Evolutionary conservation across 2,329 filamentous ascomycete genomes (phyloP), one percentile per base, ranked within the genome.

Genomic region (Elsinoe ampelina): DNA sequence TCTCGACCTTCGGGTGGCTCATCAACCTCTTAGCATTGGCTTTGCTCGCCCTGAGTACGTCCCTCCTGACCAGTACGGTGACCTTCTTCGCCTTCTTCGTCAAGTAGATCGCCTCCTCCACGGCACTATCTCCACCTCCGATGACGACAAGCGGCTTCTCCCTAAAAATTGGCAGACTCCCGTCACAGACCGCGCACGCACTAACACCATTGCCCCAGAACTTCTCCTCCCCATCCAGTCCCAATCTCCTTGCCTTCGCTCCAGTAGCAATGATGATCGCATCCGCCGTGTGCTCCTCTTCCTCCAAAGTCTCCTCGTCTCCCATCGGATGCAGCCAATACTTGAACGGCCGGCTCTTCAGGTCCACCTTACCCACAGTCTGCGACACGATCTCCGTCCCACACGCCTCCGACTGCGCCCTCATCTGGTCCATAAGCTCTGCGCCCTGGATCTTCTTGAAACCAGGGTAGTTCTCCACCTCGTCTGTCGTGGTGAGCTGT

Each of bases 131-230:
- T 67, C 93, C 93, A 61, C 93, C 95, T 61, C 93, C 93, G 62
- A 98, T 96, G 51, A 98, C 93, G 39, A 92, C 89, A 57, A 98
- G 79, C 7, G 87, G 92, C 80, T 95, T 95, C 73, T 96, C 89
- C 65, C 92, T 83, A 84, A 95, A 98, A 72, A 98, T 96, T 59
- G 93, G 93, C 47, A 97, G 86, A 51, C 91, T 93, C 62, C 93
- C 93, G 69, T 98, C 93, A 75, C 93, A 98, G 50, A 98, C 93
- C 34, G 93, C 93, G 74, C 93, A 98, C 51, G 93, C 93, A 54
- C 87, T 93, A 69, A 98, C 89, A 64, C 93, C 93, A 71, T 87
- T 93, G 71, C 95, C 91, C 95, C 95, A 98, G 81, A 90, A 98
- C 71, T 85, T 87, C 57, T 95, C 87, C 77, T 98, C 93, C 56